Percentiles rank a stretch among this genome's conserved stretches.
phyloP scores from a whole-genome alignment of 345 rosid species.

The Brassica cretica region DNA sequence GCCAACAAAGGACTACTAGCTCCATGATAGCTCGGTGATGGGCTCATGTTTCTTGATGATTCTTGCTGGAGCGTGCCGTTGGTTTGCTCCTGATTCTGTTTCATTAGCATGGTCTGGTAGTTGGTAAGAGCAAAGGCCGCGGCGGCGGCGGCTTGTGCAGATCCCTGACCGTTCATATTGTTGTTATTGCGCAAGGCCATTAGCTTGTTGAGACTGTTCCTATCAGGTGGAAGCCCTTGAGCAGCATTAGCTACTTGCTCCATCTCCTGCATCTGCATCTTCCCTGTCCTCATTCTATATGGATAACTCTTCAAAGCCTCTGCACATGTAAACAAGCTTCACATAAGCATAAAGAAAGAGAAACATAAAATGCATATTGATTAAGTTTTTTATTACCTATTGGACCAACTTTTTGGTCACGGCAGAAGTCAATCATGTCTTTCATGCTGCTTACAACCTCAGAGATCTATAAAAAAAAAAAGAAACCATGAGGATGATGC shows the following conservation, averaged over 20 bases:
- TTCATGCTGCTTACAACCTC: constrained; percentile 46
- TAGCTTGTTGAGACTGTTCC: constrained; percentile 78
- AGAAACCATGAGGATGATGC: constrained; percentile 22
- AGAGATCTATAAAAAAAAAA: constrained; percentile 21
- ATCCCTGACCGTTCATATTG: constrained; percentile 62
- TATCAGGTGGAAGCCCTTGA: constrained; percentile 82
- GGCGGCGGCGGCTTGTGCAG: constrained; percentile 83
- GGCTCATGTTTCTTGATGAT: constrained; percentile 56
- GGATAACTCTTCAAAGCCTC: constrained; percentile 91
- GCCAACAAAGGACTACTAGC: constrained; percentile 44
- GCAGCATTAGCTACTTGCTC: constrained; percentile 70
- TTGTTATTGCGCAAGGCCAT: constrained; percentile 63
- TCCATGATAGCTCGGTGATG: constrained; percentile 70
- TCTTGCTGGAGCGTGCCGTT: constrained; percentile 59
- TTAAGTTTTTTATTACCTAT: constrained; percentile 22
- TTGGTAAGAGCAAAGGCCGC: constrained; percentile 71
- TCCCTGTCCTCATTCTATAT: constrained; percentile 52
- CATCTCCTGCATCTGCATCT: constrained; percentile 82
- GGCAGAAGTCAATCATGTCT: constrained; percentile 85
- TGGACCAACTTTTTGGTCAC: constrained; percentile 43
- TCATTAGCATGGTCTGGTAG: constrained; percentile 67
- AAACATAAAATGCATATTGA: not conserved
- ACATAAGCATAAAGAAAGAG: constrained; percentile 5
- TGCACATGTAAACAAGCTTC: constrained; percentile 40
- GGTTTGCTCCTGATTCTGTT: constrained; percentile 68